phyloP scores from a whole-genome alignment of 257 asterid genomes.

The Datura wrightii region DNA sequence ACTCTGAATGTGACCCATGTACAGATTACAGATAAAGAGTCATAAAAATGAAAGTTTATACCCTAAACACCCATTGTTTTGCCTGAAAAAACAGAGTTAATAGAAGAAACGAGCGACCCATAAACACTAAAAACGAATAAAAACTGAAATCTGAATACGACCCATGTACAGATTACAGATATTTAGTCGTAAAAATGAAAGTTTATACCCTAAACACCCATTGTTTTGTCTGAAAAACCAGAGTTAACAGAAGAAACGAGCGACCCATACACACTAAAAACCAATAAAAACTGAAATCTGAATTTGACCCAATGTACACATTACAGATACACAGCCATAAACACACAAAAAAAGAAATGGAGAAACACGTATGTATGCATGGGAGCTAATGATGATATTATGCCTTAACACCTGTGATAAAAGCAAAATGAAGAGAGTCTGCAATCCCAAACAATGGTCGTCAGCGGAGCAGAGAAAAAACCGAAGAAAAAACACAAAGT shows the following conservation, averaged over 20 bases:
- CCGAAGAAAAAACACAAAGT: too few relatives aligned
- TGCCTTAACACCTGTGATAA: too few relatives aligned
- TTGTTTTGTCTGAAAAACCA: background rate
- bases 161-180: background rate
- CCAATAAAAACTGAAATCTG: background rate
- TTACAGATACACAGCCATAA: background rate
- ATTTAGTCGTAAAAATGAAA: background rate
- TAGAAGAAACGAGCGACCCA: background rate
- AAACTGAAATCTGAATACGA: background rate
- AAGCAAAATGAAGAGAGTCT: too few relatives aligned
- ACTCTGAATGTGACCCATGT: background rate
- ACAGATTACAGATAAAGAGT: background rate
- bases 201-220: too few relatives aligned
- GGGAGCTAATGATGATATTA: background rate
- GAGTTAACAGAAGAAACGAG: background rate
- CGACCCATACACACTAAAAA: background rate
- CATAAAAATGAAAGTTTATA: background rate
- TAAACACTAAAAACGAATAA: background rate
- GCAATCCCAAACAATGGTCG: too few relatives aligned
- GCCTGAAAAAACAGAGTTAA: background rate
- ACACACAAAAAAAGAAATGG: background rate
- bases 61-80: too few relatives aligned
- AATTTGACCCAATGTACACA: background rate
- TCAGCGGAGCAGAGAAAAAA: too few relatives aligned
- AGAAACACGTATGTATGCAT: background rate